Conservation (phyloP, 306 rosid genomes). For the Delonix regia region DNA sequence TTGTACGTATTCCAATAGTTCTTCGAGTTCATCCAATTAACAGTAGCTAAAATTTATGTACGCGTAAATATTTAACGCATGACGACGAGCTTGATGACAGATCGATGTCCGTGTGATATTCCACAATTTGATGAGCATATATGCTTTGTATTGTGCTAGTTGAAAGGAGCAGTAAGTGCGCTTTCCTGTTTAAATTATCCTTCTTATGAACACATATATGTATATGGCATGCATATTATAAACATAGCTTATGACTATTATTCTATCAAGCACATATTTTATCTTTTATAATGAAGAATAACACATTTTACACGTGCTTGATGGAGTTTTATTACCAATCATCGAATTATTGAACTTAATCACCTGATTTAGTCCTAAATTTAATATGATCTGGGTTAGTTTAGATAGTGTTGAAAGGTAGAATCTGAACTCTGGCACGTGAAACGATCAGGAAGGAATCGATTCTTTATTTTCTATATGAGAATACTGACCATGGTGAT, state of each 20-base stretch:
- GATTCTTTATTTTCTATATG: not conserved
- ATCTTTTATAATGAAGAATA: not conserved
- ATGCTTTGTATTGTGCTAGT: not conserved
- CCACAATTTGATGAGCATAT: no score
- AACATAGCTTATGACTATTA: not conserved
- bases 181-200: not conserved
- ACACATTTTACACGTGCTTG: not conserved
- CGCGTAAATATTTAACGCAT: not conserved
- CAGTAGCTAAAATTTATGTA: not conserved
- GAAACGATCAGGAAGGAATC: not conserved
- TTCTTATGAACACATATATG: not conserved
- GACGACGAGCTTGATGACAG: not conserved
- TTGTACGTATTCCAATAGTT: not conserved
- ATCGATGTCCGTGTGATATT: not conserved
- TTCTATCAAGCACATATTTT: no score
- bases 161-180: not conserved
- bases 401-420: not conserved
- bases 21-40: not conserved
- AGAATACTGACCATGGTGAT: not conserved
- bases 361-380: not conserved
- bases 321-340: not conserved
- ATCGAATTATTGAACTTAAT: not conserved
- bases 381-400: not conserved
- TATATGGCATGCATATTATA: not conserved
- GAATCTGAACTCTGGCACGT: not conserved